Evolutionary conservation across 495 filamentous ascomycete genomes (phyloP).

Genomic region (Glarea lozoyensis): DNA sequence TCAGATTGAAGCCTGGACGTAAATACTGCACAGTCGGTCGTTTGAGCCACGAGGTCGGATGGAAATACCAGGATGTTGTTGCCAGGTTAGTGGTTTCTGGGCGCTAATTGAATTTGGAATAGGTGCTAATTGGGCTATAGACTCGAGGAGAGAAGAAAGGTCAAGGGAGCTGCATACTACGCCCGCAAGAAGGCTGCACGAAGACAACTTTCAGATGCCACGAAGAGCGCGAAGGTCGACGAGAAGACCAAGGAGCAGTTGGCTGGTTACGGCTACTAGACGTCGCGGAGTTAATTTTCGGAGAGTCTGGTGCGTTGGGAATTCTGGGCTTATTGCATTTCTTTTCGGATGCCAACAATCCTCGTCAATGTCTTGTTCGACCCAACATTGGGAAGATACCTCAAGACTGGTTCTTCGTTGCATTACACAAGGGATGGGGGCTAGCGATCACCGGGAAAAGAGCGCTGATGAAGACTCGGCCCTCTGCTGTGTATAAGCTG

Average conservation of each 20-base stretch:
- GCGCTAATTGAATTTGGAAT: not conserved
- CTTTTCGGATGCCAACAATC: conserved; percentile 6
- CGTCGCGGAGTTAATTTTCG: conserved; percentile 17
- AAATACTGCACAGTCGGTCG: conserved; percentile 99
- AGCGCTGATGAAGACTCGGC: conserved; percentile 9
- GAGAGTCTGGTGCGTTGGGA: conserved; percentile 13
- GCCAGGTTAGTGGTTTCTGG: conserved; percentile 58
- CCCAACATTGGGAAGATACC: conserved; percentile 11
- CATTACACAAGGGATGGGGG: conserved; percentile 14
- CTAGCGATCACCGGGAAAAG: conserved; percentile 17
- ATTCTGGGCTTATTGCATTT: conserved; percentile 16
- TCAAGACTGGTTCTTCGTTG: conserved; percentile 18
- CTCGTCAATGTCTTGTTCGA: conserved; percentile 20
- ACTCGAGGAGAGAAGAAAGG: conserved; percentile 98
- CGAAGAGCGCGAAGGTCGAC: conserved; percentile 85
- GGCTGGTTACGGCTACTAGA: conserved; percentile 47
- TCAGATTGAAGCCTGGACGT: conserved; percentile 92
- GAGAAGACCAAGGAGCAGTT: conserved; percentile 48
- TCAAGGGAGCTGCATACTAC: conserved; percentile 98
- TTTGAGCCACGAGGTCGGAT: conserved; percentile 96
- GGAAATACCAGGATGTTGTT: conserved; percentile 99
- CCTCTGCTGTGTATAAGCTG: conserved; percentile 21
- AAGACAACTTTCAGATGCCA: conserved; percentile 80
- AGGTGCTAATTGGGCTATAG: conserved; percentile 33
- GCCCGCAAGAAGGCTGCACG: conserved; percentile 94